These are phyloP conservation scores for Phymatotrichopsis omnivora DNA, from an alignment of 2,329 filamentous ascomycete genomes.

Conservation along the genomic window DNA sequence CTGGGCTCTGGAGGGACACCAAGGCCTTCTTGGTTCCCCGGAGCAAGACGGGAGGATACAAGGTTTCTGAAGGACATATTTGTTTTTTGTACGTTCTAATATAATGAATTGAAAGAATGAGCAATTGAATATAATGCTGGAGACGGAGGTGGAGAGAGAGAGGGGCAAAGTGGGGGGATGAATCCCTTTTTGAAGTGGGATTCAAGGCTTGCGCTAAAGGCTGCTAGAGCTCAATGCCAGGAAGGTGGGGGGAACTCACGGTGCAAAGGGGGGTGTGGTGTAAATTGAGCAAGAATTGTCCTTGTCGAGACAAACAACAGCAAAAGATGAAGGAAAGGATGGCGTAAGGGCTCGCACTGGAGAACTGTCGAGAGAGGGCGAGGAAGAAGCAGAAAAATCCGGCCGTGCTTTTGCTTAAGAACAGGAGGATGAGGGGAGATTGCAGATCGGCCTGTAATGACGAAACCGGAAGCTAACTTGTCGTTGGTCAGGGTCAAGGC, in stretches of 20 bases:
- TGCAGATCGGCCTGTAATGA: conserved; percentile 20
- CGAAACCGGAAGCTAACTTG: conserved; percentile 24
- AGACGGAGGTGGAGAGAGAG: conserved; percentile 6
- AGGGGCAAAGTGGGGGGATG: conserved; percentile 1
- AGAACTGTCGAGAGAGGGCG: too few relatives aligned
- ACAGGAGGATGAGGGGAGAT: conserved; percentile 17
- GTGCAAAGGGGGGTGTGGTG: conserved; percentile 17
- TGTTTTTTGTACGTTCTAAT: conserved; percentile 15
- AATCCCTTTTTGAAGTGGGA: conserved; percentile 3
- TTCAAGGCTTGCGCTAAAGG: not conserved
- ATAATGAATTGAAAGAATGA: too few relatives aligned
- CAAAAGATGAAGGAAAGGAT: conserved; percentile 18
- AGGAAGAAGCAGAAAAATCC: conserved; percentile 14
- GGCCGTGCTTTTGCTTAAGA: conserved; percentile 13
- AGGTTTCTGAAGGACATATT: conserved; percentile 23
- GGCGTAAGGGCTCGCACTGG: too few relatives aligned
- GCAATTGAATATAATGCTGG: conserved; percentile 2
- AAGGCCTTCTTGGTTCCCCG: conserved; percentile 19
- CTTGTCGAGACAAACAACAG: conserved; percentile 7
- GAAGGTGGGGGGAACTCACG: too few relatives aligned
- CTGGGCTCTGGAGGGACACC: conserved; percentile 38
- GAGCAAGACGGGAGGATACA: conserved; percentile 1
- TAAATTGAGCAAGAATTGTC: conserved; percentile 5
- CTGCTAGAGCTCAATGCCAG: conserved; percentile 5
- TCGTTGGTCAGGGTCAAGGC: too few relatives aligned